Evolutionary conservation across 305 asterid species (phyloP).

Genomic region (Striga hermonthica): DNA sequence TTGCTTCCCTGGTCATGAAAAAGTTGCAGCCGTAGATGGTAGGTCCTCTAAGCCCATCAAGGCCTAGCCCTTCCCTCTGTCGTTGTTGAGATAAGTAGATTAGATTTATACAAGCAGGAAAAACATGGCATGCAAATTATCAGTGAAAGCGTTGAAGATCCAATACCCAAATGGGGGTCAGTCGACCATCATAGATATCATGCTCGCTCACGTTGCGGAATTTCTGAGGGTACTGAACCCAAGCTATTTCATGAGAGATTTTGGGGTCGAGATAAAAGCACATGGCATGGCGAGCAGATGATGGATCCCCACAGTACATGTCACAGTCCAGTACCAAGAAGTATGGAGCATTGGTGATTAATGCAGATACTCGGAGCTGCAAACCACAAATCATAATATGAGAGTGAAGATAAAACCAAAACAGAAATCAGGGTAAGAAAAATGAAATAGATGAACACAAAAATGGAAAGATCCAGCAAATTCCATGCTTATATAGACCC

Average conservation of each 20-base stretch:
- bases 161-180: slow-evolving; percentile 36
- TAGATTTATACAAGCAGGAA: not conserved
- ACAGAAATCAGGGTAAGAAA: too few species aligned
- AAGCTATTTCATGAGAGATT: slow-evolving; percentile 44
- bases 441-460: too few species aligned
- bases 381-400: slow-evolving; percentile 23
- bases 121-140: slow-evolving; percentile 2
- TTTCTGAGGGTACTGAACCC: slow-evolving; percentile 67
- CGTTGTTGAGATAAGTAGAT: not conserved
- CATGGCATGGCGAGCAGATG: slow-evolving; percentile 76
- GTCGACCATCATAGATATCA: slow-evolving; percentile 52
- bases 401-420: not conserved
- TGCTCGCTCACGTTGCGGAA: slow-evolving; percentile 47
- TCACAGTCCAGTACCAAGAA: slow-evolving; percentile 68
- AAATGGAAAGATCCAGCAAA: too few species aligned
- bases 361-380: slow-evolving; percentile 63
- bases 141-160: not conserved
- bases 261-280: slow-evolving; percentile 54
- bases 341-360: slow-evolving; percentile 70
- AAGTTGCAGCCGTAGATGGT: slow-evolving; percentile 52
- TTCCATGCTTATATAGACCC: not conserved
- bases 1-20: slow-evolving; percentile 50
- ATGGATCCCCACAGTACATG: slow-evolving; percentile 58
- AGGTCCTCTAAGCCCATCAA: slow-evolving; percentile 62
- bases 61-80: slow-evolving; percentile 52